These are phyloP conservation scores for Halophytophthora batemanensis DNA, from an alignment of 352 stramenopile species.

Conservation along the genomic window DNA sequence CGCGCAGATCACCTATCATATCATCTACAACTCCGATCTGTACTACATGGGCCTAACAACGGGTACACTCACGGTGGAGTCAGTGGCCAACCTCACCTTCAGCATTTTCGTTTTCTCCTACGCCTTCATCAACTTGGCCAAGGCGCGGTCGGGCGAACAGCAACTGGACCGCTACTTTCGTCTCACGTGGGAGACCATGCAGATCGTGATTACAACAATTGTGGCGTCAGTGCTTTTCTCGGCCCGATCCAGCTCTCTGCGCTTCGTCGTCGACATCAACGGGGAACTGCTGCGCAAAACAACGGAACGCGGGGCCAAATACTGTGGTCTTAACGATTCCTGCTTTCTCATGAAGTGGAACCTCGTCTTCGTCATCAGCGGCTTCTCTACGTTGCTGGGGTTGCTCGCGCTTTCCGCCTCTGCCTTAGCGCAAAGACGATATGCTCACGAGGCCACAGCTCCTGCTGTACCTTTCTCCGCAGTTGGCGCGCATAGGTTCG, in stretches of 20 bases:
- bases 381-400: background rate
- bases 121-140: constrained; percentile 2
- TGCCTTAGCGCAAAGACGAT: background rate
- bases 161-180: constrained; percentile 8
- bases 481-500: too few relatives aligned
- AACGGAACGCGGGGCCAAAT: background rate
- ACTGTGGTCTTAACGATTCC: constrained; percentile 4
- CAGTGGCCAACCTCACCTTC: constrained; percentile 5
- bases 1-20: constrained; percentile 7
- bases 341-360: constrained; percentile 5
- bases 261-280: background rate
- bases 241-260: background rate
- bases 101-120: constrained; percentile 10
- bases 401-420: background rate
- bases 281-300: constrained; percentile 5
- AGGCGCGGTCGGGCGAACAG: constrained; percentile 2
- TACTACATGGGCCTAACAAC: constrained; percentile 8
- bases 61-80: constrained; percentile 5
- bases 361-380: background rate
- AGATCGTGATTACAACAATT: background rate
- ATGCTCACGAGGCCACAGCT: background rate
- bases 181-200: constrained; percentile 6
- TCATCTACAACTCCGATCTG: constrained; percentile 3
- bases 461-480: too few relatives aligned
- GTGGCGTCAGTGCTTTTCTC: background rate